Percentiles rank a stretch among this genome's conserved stretches.
phyloP scores from a whole-genome alignment of 2,329 filamentous ascomycete genomes.

The Coniochaeta pulveracea region DNA sequence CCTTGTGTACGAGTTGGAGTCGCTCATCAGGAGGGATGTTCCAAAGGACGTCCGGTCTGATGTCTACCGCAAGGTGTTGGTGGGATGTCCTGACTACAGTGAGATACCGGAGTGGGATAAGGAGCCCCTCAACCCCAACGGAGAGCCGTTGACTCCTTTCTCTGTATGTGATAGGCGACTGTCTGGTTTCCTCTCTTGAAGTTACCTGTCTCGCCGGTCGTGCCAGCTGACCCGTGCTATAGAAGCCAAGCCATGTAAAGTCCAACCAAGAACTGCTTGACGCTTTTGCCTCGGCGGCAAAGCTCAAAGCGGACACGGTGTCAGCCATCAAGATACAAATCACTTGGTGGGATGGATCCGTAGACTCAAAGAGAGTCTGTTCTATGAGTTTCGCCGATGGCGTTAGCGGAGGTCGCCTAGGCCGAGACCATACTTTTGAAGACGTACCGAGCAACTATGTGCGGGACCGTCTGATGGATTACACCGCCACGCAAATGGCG shows the following conservation, averaged over 20 bases:
- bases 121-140: background rate
- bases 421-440: background rate
- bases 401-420: background rate
- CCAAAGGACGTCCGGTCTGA: background rate
- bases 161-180: background rate
- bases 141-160: background rate
- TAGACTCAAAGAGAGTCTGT: background rate
- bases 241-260: background rate
- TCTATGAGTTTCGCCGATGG: background rate
- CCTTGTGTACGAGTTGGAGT: background rate
- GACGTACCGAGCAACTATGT: background rate
- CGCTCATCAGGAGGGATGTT: background rate
- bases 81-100: background rate
- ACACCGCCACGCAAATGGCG: background rate
- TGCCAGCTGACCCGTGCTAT: background rate
- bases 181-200: background rate
- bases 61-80: background rate
- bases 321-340: background rate
- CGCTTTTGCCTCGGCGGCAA: background rate
- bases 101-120: background rate
- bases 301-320: background rate
- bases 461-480: background rate
- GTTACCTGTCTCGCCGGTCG: background rate
- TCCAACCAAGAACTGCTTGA: background rate
- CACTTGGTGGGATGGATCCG: background rate